Evolutionary conservation across 306 rosid species (phyloP), one percentile per base, ranked within the genome.

Genomic region (Vicia sativa): DNA sequence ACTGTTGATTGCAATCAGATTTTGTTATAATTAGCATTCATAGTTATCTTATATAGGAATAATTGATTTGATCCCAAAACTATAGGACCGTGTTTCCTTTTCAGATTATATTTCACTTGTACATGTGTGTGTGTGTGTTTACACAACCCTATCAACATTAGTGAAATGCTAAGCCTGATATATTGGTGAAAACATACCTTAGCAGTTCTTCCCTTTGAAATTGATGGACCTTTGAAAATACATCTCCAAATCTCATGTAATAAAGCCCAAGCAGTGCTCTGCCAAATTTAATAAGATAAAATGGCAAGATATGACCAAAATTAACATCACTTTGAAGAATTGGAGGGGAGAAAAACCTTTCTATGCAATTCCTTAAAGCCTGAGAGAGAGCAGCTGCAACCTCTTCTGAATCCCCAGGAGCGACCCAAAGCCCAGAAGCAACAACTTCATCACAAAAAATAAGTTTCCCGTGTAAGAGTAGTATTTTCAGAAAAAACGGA

Each of bases 381-480:
- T 88, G 99, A 73, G 99, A 88, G 76, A 93, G 91, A 76, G 97
- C 99, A 28, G 87, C 77, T 6, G 97, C 97, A 76, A 88, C 92
- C 82, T 93, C 99, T 82, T 93, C 99, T 3, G 96, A 88, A 75
- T 93, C 99, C 62, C 99, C 99, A 59, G 99, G 99, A 72, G 99
- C 87, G 76, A 82, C 53, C 99, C 99, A 93, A 29, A 86, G 69
- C 69, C 99, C 99, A 77, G 83, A 90, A 14, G 95, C 92, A 85
- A 86, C 90, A 78, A 90, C 99, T 93, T 67, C 75, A 71, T n/a
- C n/a, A 62, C 11, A 46, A 50, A 71, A 10, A 12, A 85, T 76
- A 68, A 67, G 37, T 81, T 63, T 45, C 38, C 25, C 45, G 28
- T 35, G 14, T 35, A 54, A 70, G 67, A 60, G 58, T 44, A n/a